These are phyloP conservation scores for Fusarium proliferatum DNA, from an alignment of 2,329 filamentous ascomycete species.

Conservation along the genomic window DNA sequence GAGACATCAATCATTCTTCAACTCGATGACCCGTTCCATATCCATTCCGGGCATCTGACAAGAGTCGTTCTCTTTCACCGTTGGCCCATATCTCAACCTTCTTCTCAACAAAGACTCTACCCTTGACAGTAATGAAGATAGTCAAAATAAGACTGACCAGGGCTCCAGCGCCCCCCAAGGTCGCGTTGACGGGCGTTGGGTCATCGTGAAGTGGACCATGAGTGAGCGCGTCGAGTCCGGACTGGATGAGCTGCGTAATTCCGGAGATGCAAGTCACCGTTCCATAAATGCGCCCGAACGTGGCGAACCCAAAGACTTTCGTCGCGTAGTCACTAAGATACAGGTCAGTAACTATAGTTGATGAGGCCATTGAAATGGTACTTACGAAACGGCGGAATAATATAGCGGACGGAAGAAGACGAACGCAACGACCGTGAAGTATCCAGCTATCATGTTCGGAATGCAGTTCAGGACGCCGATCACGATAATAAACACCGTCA, in stretches of 20 bases:
- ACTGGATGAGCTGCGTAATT: conserved; percentile 76
- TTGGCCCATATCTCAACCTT: conserved; percentile 26
- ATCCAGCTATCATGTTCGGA: conserved; percentile 70
- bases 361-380: neutral
- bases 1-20: too few species aligned
- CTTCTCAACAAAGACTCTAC: conserved; percentile 25
- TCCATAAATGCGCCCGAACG: conserved; percentile 83
- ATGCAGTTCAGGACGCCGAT: conserved; percentile 73
- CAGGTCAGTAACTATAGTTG: neutral
- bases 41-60: conserved; percentile 8
- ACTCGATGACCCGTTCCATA: conserved; percentile 4
- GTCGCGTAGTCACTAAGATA: conserved; percentile 71
- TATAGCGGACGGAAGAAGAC: conserved; percentile 80
- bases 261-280: conserved; percentile 79
- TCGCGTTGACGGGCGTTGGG: conserved; percentile 17
- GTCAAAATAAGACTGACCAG: conserved; percentile 8
- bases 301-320: conserved; percentile 85
- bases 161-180: conserved; percentile 7
- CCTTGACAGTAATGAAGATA: conserved; percentile 12
- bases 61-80: conserved; percentile 24
- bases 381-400: conserved; percentile 77
- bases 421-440: conserved; percentile 74
- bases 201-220: conserved; percentile 44
- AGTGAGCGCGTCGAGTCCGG: conserved; percentile 74
- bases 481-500: conserved; percentile 69